Base-by-base conservation (phyloP, 345 rosid species). In the Pugionium cornutum region DNA sequence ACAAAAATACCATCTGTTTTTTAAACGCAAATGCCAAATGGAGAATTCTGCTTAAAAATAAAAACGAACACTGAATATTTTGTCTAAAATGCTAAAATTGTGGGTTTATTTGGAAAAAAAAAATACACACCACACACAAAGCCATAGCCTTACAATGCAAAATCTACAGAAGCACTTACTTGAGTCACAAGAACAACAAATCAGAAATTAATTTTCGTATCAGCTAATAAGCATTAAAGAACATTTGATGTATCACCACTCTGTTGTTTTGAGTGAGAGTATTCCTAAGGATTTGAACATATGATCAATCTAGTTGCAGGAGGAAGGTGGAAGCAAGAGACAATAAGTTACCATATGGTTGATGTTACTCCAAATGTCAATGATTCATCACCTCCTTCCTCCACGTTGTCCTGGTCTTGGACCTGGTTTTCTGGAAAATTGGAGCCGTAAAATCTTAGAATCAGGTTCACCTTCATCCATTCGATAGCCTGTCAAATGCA, bases 401-500 rank as follows among this genome's bases (percentile, higher is more conserved):
- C 85, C 82, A 67, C 87, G 91, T 59, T 75, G 53, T 73, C 85
- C 84, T 67, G 77, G 52, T 70, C 95, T 83, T 56, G 86, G 91
- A 35, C 90, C 87, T 11, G 92, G 91, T 58, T 68, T 75, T 47
- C 91, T 83, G 31, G 89, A 83, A 75, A 91, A 91, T 45, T 88
- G 89, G 50, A 86, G 81, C 65, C 83, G 78, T 81, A 91, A 77
- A 78, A 47, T 81, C 45, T 79, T 83, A 27, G 97, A 91, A 58
- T 86, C 91, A 0, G 78, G 76, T 36, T 83, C 88, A 3, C 76
- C 79, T 70, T 88, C 92, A 56, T 91, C 97, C 84, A 88, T 83
- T 55, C 71, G 83, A 76, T 84, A 88, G 36, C 89, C 97, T 91
- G 83, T 55, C 63, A 51, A 58, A 65, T 29, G 3, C 26, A 43